A percentile compares a stretch with the other conserved stretches of the same genome.
These are phyloP conservation scores for Diaporthe ampelina DNA, from an alignment of 2,329 filamentous ascomycete species.

Conservation along the genomic window DNA sequence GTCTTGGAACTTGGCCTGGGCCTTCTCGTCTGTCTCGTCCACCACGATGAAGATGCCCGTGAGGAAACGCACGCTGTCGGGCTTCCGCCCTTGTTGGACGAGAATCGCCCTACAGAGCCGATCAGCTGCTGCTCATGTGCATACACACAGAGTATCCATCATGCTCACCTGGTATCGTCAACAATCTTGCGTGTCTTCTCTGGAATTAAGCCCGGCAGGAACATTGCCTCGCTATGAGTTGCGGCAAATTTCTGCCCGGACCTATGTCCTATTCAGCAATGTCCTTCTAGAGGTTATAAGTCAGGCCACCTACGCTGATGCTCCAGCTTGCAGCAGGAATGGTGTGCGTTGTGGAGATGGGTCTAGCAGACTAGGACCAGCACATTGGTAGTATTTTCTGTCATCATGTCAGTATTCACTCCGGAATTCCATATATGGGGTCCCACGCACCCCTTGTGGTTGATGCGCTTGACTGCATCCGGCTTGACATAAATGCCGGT, in stretches of 20 bases:
- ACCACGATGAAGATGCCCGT: conserved; percentile 36
- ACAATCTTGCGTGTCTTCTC: conserved; percentile 29
- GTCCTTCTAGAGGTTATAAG: no score
- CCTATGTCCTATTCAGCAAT: neutral
- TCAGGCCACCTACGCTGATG: conserved; percentile 13
- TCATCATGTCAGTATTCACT: neutral
- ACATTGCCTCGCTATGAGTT: conserved; percentile 37
- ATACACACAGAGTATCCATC: no score
- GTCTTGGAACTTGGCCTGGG: conserved; percentile 32
- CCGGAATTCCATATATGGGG: neutral
- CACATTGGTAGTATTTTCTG: conserved; percentile 37
- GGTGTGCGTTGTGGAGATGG: conserved; percentile 39
- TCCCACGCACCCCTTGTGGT: conserved; percentile 12
- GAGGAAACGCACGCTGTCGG: conserved; percentile 25
- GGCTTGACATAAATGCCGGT: conserved; percentile 21
- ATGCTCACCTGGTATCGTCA: conserved; percentile 14
- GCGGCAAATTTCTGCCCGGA: conserved; percentile 32
- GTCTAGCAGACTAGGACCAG: conserved; percentile 31
- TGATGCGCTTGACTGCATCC: conserved; percentile 10
- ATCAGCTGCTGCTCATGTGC: neutral
- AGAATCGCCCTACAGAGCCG: neutral
- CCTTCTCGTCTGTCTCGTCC: conserved; percentile 36
- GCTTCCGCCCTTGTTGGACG: neutral
- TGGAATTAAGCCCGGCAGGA: conserved; percentile 27
- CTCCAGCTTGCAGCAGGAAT: conserved; percentile 36